Base-by-base conservation (phyloP, 2,329 filamentous ascomycete species). In the Gyromitra esculenta region DNA sequence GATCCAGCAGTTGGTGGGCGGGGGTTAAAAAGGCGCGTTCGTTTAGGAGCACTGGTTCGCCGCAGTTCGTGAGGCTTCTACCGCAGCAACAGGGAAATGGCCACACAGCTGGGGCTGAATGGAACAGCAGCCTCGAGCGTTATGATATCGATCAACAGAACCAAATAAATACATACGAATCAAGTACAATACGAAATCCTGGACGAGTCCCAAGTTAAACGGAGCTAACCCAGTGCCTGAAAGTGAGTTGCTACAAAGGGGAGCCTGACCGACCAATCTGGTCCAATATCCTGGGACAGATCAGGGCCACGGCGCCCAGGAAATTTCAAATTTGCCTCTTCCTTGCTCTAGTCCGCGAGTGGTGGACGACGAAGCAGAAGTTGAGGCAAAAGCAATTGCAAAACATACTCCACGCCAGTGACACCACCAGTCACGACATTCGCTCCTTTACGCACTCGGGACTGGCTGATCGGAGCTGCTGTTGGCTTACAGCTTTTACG, bases 381-480 rank as follows among this genome's bases (percentile, higher is more conserved):
- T 63, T n/a, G 57, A 62, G 67, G 68, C 65, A 75, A 75, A 75
- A 71, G 72, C 72, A 75, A 75, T 75, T 75, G 60, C 59, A 65
- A 64, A 65, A 72, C 72, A 75, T 59, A 50, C n/a, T 75, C 65
- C 65, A 70, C 59, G 59, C 37, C 56, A 52, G 57, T 71, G 65
- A 75, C 64, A 75, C 72, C 72, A 75, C 66, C 52, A 57, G 50
- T 75, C 72, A 56, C 72, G 56, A 75, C 57, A 65, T 75, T 75
- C 59, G 66, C 52, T 69, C 57, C 54, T 37, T 39, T 72, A 48
- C 69, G 31, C 52, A 48, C 41, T 71, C 41, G 66, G 48, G 64
- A 69, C 71, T 74, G 71, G 71, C 41, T 57, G 72, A 70, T 75
- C 65, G 72, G 72, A 59, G 66, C 59, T 39, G 71, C 56, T 75